Evolutionary conservation across 164 flowering plant genomes (phyloP).

Genomic region (Echeveria elegans): DNA sequence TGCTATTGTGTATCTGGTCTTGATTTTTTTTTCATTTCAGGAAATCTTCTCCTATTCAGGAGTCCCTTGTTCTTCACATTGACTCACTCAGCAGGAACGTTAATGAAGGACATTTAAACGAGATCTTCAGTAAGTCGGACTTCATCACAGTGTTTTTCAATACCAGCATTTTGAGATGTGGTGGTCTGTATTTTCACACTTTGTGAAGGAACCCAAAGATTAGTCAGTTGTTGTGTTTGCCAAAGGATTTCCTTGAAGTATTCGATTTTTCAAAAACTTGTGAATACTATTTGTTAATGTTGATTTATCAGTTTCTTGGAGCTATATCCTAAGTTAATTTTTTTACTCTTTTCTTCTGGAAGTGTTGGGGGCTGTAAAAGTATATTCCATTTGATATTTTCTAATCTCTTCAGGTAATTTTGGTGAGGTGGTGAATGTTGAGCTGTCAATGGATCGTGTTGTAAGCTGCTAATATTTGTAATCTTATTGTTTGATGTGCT

Average conservation of each 20-base stretch:
- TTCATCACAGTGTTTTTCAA: neutral
- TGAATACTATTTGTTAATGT: neutral
- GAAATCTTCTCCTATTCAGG: constrained; percentile 66
- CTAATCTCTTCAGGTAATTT: constrained; percentile 49
- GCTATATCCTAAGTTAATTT: neutral
- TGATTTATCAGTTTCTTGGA: neutral
- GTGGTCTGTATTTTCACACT: neutral
- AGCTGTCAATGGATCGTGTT: constrained; percentile 66
- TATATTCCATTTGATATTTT: neutral
- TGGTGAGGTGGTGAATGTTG: constrained; percentile 85
- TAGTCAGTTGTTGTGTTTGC: neutral
- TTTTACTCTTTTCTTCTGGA: too few relatives aligned
- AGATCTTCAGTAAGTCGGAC: constrained; percentile 71
- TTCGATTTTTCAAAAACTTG: neutral
- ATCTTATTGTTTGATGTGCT: neutral
- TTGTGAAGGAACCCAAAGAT: neutral
- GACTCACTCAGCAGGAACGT: constrained; percentile 89
- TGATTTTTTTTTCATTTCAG: constrained; percentile 30
- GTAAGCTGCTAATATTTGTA: constrained; percentile 35
- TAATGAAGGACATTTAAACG: constrained; percentile 85
- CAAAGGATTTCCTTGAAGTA: neutral
- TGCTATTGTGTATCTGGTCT: too few relatives aligned
- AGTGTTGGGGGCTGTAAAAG: too few relatives aligned
- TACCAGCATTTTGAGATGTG: neutral
- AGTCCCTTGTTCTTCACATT: constrained; percentile 74